phyloP scores from a whole-genome alignment of 805 yeast genomes.

The Barnettozyma sucrosica region DNA sequence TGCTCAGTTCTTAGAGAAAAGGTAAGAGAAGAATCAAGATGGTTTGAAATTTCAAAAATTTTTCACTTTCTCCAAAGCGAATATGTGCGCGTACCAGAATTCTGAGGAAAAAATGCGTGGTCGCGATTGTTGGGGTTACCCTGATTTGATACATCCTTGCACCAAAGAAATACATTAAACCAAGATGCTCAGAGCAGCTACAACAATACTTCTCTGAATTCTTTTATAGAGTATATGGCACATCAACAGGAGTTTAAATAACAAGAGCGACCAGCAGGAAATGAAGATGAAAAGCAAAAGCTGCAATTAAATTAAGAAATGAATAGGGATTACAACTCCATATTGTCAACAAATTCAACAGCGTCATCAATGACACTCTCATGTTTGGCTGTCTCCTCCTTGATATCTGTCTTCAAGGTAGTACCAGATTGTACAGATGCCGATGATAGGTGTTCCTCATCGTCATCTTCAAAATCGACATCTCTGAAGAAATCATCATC shows the following conservation, averaged over 20 bases:
- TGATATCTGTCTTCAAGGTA: slow-evolving; percentile 1
- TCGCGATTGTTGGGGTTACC: not conserved
- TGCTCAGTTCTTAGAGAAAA: slow-evolving; percentile 47
- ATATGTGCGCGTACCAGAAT: not conserved
- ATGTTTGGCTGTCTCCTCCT: slow-evolving; percentile 3
- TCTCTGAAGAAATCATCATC: slow-evolving; percentile 89
- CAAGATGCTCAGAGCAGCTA: not conserved
- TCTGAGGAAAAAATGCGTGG: not conserved
- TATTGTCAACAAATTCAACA: slow-evolving; percentile 35
- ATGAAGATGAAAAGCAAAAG: not conserved
- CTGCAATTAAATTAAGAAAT: not conserved
- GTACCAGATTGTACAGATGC: not conserved
- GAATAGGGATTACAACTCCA: slow-evolving; percentile 21
- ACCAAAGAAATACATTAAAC: not conserved
- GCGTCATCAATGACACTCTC: slow-evolving; percentile 22
- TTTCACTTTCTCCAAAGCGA: not conserved
- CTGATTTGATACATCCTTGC: not conserved
- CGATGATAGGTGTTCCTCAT: slow-evolving; percentile 37
- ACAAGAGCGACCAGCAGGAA: not conserved
- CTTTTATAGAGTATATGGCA: not conserved
- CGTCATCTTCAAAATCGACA: slow-evolving; percentile 88
- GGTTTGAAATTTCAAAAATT: not conserved
- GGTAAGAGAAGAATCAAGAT: not conserved
- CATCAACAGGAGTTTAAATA: not conserved
- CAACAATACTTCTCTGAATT: not conserved